phyloP scores from a whole-genome alignment of 768 basidiomycete genomes.

The Tulasnella calospora region DNA sequence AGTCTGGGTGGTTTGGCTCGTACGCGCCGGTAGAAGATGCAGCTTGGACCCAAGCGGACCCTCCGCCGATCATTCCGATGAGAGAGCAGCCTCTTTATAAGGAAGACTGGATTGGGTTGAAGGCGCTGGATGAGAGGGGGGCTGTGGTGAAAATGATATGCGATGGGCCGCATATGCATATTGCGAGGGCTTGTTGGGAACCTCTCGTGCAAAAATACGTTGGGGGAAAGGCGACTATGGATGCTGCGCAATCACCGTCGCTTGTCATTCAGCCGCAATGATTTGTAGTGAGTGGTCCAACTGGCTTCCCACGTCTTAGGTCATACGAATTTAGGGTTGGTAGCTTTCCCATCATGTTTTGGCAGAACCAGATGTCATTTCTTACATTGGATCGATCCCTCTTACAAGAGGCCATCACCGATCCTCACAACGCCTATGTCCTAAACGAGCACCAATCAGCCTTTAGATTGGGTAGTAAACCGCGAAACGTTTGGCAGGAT shows the following conservation, averaged over 20 bases:
- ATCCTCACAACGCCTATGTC: too few relatives aligned
- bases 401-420: too few relatives aligned
- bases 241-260: background rate
- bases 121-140: constrained; percentile 61
- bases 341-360: too few relatives aligned
- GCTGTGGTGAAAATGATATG: constrained; percentile 58
- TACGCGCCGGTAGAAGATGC: constrained; percentile 46
- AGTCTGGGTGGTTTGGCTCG: constrained; percentile 82
- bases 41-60: constrained; percentile 10
- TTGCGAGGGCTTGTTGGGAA: constrained; percentile 57
- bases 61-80: constrained; percentile 59
- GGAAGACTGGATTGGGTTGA: constrained; percentile 79
- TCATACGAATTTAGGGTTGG: too few relatives aligned
- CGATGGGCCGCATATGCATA: constrained; percentile 70
- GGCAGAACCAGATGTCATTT: too few relatives aligned
- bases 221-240: constrained; percentile 16
- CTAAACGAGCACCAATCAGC: too few relatives aligned
- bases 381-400: too few relatives aligned
- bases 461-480: too few relatives aligned
- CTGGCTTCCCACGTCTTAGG: too few relatives aligned
- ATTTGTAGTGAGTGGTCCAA: too few relatives aligned
- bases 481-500: too few relatives aligned
- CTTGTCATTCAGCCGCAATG: background rate
- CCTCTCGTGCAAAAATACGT: constrained; percentile 40
- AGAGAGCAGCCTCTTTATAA: constrained; percentile 62